phyloP scores from a whole-genome alignment of 805 yeast genomes.

The Candida peoriensis region DNA sequence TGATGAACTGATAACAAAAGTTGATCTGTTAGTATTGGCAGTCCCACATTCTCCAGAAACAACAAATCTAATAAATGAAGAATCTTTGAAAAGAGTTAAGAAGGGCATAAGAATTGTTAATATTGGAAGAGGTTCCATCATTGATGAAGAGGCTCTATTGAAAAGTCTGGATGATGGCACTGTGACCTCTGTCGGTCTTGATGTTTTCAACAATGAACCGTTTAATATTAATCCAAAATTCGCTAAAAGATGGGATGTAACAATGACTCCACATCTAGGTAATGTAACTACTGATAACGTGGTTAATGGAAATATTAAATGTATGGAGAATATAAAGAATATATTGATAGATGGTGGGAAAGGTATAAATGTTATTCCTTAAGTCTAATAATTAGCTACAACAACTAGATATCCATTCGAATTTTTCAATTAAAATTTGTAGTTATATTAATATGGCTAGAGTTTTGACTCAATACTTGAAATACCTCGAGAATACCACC shows the following conservation, averaged over 20 bases:
- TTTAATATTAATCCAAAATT: conserved; percentile 41
- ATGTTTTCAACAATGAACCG: conserved; percentile 69
- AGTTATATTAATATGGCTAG: too few relatives aligned
- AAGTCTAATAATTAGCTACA: too few relatives aligned
- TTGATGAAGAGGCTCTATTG: conserved; percentile 62
- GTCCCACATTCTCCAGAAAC: conserved; percentile 64
- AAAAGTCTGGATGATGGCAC: conserved; percentile 56
- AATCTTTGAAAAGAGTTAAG: conserved; percentile 41
- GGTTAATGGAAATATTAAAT: conserved; percentile 43
- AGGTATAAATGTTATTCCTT: too few relatives aligned
- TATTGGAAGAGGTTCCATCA: conserved; percentile 68
- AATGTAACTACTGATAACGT: conserved; percentile 59
- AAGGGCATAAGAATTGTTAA: conserved; percentile 61
- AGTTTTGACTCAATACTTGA: too few relatives aligned
- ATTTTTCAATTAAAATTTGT: too few relatives aligned
- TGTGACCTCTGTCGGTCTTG: conserved; percentile 63
- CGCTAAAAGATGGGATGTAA: conserved; percentile 54
- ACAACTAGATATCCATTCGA: too few relatives aligned
- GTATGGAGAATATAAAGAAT: conserved; percentile 44
- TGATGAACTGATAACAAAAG: conserved; percentile 33
- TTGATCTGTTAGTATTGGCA: conserved; percentile 59
- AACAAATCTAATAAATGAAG: conserved; percentile 43
- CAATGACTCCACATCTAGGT: conserved; percentile 61
- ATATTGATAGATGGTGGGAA: conserved; percentile 18
- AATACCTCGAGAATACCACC: conserved; percentile 51